Evolutionary conservation across 169 alveolate species (phyloP), one percentile per base, ranked within the genome.

Genomic region (Babesia ovata): DNA sequence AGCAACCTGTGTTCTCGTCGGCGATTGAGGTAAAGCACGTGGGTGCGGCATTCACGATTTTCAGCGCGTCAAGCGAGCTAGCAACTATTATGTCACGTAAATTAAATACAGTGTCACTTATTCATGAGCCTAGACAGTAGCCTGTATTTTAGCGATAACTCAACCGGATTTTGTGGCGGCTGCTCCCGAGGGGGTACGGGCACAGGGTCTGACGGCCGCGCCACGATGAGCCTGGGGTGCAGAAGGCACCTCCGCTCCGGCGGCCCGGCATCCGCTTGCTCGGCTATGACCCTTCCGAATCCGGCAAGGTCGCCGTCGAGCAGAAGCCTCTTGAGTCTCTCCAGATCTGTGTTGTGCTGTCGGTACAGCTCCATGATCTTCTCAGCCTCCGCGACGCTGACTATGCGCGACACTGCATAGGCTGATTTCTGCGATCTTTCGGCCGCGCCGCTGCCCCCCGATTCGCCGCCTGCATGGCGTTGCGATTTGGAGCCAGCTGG

Each of bases 351-450:
- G 56, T 50, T 63, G 48, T 79, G 78, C 22, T 79, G 78, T 7
- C 22, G 71, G 46, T 75, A 79, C 19, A 70, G 63, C 56, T 79
- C 69, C 48, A 79, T 22, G 26, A 79, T 79, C 54, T 56, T 71
- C 56, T 79, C 87, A 10, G 87, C 87, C 59, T 79, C 87, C 29
- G n/a, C 75, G 33, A 71, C 70, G 26, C 81, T 79, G 56, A 79
- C 71, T 33, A 63, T 46, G 14, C 87, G n/a, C 26, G 76, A 42
- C 2, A 6, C 58, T 3, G 76, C 76, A 22, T 19, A 44, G 36
- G 65, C 46, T 57, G n/a, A 7, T 42, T 67, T 50, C 57, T 50
- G 63, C 36, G 21, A 26, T 24, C 66, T 22, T 3, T 67, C 76
- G 22, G 63, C 56, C 29, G 67, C 39, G 21, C 36, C 66, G 39